Conservation (phyloP, 768 basidiomycete genomes). For the Leccinum ochraceum region DNA sequence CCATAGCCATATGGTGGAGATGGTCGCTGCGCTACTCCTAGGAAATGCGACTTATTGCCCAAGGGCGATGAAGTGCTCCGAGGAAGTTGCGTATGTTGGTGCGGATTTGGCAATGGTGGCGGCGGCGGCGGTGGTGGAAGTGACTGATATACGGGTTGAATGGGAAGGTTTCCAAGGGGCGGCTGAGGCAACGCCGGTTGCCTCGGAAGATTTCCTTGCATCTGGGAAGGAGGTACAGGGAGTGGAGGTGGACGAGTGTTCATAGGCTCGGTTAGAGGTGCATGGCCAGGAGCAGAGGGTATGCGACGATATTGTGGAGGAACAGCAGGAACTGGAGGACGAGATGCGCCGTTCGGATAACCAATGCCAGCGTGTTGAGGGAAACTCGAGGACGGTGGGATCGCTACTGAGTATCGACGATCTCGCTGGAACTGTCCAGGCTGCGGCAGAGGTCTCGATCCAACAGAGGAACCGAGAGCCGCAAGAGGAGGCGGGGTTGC, state of each 20-base stretch:
- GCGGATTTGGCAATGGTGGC: slow-evolving; percentile 33
- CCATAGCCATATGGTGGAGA: slow-evolving; percentile 35
- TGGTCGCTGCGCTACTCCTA: slow-evolving; percentile 44
- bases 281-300: slow-evolving; percentile 26
- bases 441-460: slow-evolving; percentile 35
- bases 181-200: slow-evolving; percentile 54
- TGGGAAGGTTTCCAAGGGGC: slow-evolving; percentile 43
- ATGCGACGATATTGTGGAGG: slow-evolving; percentile 38
- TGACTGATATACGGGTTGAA: slow-evolving; percentile 40
- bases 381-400: slow-evolving; percentile 33
- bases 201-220: slow-evolving; percentile 34
- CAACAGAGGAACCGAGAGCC: slow-evolving; percentile 6
- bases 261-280: slow-evolving; percentile 26
- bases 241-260: slow-evolving; percentile 24
- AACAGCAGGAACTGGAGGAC: slow-evolving; percentile 20
- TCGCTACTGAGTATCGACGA: slow-evolving; percentile 32
- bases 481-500: slow-evolving; percentile 15
- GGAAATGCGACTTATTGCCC: slow-evolving; percentile 35
- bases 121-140: slow-evolving; percentile 34
- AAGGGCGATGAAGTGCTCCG: slow-evolving; percentile 25
- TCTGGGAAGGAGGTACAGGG: slow-evolving; percentile 29
- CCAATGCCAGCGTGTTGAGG: slow-evolving; percentile 26
- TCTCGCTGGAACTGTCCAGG: slow-evolving; percentile 33
- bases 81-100: slow-evolving; percentile 30
- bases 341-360: slow-evolving; percentile 20